phyloP scores from a whole-genome alignment of 108 stramenopile genomes.

The Cyclotella sp. region DNA sequence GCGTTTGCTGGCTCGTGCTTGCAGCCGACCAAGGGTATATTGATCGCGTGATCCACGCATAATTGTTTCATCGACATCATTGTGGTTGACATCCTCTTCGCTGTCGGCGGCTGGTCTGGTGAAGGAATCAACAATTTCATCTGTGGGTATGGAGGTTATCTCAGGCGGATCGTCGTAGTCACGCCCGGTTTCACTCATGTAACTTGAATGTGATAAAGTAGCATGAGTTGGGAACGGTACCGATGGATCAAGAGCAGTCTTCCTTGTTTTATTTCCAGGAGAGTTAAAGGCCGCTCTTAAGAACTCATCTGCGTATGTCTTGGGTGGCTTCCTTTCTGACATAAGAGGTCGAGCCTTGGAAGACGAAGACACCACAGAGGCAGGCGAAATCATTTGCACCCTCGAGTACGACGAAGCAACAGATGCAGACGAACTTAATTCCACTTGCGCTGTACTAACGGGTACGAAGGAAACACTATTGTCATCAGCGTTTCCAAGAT shows the following conservation, averaged over 20 bases:
- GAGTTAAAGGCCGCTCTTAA: background rate
- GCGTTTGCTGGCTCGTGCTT: constrained; percentile 31
- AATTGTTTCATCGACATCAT: background rate
- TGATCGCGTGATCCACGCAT: constrained; percentile 33
- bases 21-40: constrained; percentile 27
- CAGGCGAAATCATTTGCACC: too few species aligned
- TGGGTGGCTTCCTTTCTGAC: background rate
- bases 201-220: constrained; percentile 1
- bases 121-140: constrained; percentile 45
- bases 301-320: constrained; percentile 9
- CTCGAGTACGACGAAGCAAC: too few species aligned
- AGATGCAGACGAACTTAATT: too few species aligned
- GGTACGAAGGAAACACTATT: too few species aligned
- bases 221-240: constrained; percentile 9
- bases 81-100: background rate
- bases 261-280: background rate
- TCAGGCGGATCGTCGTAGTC: constrained; percentile 20
- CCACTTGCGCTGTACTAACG: too few species aligned
- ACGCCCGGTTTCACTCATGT: constrained; percentile 6
- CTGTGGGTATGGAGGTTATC: constrained; percentile 37
- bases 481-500: too few species aligned
- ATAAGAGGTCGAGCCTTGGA: too few species aligned
- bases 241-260: background rate
- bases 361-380: too few species aligned
- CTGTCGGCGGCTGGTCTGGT: background rate